Evolutionary conservation across 139 green algal genomes (phyloP).

Genomic region (Micromonas commoda): DNA sequence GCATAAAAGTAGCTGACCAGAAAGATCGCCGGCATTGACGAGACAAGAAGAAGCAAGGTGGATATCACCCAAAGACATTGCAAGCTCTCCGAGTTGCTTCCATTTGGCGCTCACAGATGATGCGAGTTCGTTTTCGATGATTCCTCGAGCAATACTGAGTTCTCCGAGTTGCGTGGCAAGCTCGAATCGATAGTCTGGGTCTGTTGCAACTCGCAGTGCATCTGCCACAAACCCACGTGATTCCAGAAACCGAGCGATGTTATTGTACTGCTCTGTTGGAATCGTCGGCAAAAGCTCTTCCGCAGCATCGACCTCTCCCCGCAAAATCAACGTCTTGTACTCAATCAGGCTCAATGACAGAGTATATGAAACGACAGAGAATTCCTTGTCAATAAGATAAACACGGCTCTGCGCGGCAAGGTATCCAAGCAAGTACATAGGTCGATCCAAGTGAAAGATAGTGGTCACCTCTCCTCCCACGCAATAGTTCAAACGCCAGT

Average conservation of each 20-base stretch:
- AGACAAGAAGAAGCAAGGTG: constrained; percentile 68
- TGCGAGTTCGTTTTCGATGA: constrained; percentile 55
- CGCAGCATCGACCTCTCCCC: constrained; percentile 66
- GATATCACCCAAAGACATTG: constrained; percentile 64
- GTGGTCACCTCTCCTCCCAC: constrained; percentile 96
- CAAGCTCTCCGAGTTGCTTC: constrained; percentile 88
- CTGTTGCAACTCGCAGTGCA: constrained; percentile 84
- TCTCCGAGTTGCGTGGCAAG: constrained; percentile 79
- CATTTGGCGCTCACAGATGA: constrained; percentile 73
- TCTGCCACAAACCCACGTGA: constrained; percentile 64
- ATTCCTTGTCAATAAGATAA: constrained; percentile 92
- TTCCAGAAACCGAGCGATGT: constrained; percentile 90
- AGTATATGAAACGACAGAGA: constrained; percentile 60
- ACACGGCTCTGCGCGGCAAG: constrained; percentile 77
- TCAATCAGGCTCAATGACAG: constrained; percentile 91
- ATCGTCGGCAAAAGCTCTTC: constrained; percentile 53
- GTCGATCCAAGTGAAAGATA: constrained; percentile 90
- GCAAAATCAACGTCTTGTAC: constrained; percentile 87
- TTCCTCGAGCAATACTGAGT: constrained; percentile 66
- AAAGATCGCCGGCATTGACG: constrained; percentile 64
- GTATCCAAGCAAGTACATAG: constrained; percentile 97
- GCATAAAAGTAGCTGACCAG: constrained; percentile 81
- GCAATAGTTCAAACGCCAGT: constrained; percentile 95
- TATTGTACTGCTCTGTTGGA: constrained; percentile 45
- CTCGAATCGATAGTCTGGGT: constrained; percentile 89